A percentile compares a stretch with the other conserved stretches of the same genome.
These are phyloP conservation scores for Pseudoperonospora humuli DNA, from an alignment of 352 stramenopile genomes.

Conservation along the genomic window DNA sequence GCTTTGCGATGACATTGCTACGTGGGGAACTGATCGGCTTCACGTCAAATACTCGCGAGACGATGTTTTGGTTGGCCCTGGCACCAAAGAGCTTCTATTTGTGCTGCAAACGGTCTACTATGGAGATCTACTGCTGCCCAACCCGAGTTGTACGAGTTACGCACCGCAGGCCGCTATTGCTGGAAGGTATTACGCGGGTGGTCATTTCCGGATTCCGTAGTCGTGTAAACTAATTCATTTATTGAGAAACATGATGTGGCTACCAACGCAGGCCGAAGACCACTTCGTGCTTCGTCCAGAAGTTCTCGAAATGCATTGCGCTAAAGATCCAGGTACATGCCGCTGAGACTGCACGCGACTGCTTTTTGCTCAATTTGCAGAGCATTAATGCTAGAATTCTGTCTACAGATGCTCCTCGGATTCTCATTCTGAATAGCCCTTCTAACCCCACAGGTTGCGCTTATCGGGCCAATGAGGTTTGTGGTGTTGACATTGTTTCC, in stretches of 20 bases:
- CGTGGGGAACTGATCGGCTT: conserved; percentile 49
- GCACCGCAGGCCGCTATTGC: conserved; percentile 79
- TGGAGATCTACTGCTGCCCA: conserved; percentile 74
- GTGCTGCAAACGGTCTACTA: conserved; percentile 87
- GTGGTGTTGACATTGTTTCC: not conserved
- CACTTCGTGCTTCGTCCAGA: conserved; percentile 74
- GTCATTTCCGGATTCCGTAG: not conserved
- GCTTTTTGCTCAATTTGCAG: not conserved
- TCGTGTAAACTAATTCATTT: not conserved
- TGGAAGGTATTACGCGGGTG: conserved; percentile 37
- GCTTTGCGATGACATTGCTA: conserved; percentile 71
- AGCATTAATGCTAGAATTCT: not conserved
- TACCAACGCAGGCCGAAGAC: conserved; percentile 69
- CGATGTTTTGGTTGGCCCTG: conserved; percentile 79
- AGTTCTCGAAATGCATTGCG: conserved; percentile 73
- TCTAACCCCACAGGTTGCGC: conserved; percentile 81
- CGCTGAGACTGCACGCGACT: not conserved
- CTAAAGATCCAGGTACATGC: conserved; percentile 59
- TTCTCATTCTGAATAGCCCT: conserved; percentile 82
- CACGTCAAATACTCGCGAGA: conserved; percentile 60
- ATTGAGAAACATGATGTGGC: conserved; percentile 81
- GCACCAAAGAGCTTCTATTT: conserved; percentile 85
- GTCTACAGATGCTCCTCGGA: conserved; percentile 60
- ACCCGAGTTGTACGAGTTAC: conserved; percentile 83
- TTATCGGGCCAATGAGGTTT: conserved; percentile 70